A percentile compares a stretch with the other conserved stretches of the same genome.
These are phyloP conservation scores for Alternaria hordeiaustralica DNA, from an alignment of 2,329 filamentous ascomycete species.

Conservation along the genomic window DNA sequence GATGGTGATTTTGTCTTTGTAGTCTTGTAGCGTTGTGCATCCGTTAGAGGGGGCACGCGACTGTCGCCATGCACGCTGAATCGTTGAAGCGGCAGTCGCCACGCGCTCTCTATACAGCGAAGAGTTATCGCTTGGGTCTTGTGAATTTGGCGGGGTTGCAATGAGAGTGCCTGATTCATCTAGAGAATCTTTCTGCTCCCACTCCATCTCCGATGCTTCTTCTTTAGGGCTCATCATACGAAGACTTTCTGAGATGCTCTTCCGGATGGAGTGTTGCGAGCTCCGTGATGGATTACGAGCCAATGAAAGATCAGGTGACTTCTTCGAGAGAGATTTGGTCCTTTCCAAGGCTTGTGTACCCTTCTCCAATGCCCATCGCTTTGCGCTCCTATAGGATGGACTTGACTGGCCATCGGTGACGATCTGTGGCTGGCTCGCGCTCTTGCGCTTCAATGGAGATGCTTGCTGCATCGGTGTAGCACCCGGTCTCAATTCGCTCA, in stretches of 20 bases:
- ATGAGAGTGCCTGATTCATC: slow-evolving; percentile 39
- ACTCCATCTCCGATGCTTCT: slow-evolving; percentile 38
- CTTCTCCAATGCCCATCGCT: slow-evolving; percentile 46
- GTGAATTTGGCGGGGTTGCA: slow-evolving; percentile 35
- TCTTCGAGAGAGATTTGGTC: slow-evolving; percentile 40
- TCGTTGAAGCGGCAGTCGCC: slow-evolving; percentile 40
- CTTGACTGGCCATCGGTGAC: slow-evolving; percentile 35
- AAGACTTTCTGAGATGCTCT: slow-evolving; percentile 42
- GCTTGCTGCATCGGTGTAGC: slow-evolving; percentile 27
- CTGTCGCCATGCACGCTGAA: slow-evolving; percentile 47
- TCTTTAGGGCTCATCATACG: slow-evolving; percentile 39
- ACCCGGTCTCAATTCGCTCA: slow-evolving; percentile 33
- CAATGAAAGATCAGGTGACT: slow-evolving; percentile 36
- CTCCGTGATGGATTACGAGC: slow-evolving; percentile 39
- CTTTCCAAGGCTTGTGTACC: slow-evolving; percentile 44
- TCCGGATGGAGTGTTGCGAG: slow-evolving; percentile 44
- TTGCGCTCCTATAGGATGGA: slow-evolving; percentile 44
- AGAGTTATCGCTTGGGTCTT: slow-evolving; percentile 34
- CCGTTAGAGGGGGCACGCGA: slow-evolving; percentile 15
- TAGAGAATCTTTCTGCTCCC: slow-evolving; percentile 34
- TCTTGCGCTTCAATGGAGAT: slow-evolving; percentile 43
- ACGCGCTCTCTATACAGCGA: slow-evolving; percentile 36
- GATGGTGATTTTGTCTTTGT: slow-evolving; percentile 47
- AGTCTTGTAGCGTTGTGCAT: slow-evolving; percentile 42
- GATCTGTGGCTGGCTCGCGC: slow-evolving; percentile 31